These are phyloP conservation scores for Xylaria sp. DNA, from an alignment of 2,329 filamentous ascomycete species.

Conservation along the genomic window DNA sequence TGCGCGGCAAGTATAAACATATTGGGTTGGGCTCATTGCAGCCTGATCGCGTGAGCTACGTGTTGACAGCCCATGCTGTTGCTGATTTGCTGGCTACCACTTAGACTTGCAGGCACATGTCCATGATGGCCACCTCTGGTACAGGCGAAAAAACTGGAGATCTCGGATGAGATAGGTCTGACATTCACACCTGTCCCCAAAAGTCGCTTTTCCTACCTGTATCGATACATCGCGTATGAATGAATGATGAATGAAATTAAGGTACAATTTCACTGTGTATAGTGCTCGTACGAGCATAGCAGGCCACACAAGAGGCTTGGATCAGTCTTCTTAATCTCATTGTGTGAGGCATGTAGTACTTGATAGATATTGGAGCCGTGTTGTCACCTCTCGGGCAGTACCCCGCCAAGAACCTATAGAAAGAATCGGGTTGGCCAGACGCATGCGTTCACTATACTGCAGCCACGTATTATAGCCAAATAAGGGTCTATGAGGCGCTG, in stretches of 20 bases:
- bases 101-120: conserved; percentile 15
- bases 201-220: background rate
- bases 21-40: conserved; percentile 26
- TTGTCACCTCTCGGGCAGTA: background rate
- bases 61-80: conserved; percentile 19
- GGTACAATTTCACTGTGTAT: background rate
- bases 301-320: background rate
- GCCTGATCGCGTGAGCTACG: conserved; percentile 22
- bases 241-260: background rate
- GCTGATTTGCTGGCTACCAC: conserved; percentile 12
- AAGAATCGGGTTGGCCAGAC: background rate
- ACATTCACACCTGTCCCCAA: background rate
- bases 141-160: conserved; percentile 8
- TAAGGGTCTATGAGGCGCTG: background rate
- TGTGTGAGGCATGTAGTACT: background rate
- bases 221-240: background rate
- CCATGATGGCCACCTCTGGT: conserved; percentile 15
- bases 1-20: conserved; percentile 12
- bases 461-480: conserved; percentile 13
- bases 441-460: conserved; percentile 1
- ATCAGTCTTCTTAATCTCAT: background rate
- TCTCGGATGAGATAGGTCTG: conserved; percentile 1
- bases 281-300: background rate
- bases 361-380: conserved; percentile 6
- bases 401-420: background rate